A percentile compares a stretch with the other conserved stretches of the same genome.
Conservation (phyloP, 2,329 filamentous ascomycete species). For the Coleophoma eucalyptorum region DNA sequence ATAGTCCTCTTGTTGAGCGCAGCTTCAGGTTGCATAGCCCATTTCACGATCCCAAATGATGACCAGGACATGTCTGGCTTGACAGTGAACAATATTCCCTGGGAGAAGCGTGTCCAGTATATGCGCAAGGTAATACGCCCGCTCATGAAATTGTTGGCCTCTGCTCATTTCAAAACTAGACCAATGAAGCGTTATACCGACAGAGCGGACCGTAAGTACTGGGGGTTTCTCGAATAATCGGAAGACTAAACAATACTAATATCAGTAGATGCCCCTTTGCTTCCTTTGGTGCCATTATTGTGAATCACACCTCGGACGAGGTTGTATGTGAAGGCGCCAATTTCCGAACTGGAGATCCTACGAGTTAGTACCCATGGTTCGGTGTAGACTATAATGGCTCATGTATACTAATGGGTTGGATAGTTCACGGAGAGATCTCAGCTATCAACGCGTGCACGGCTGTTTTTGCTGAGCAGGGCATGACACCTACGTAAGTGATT, state of each 20-base stretch:
- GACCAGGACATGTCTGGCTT: conserved; percentile 10
- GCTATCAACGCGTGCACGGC: neutral
- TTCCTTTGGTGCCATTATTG: neutral
- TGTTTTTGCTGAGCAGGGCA: neutral
- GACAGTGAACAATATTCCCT: conserved; percentile 9
- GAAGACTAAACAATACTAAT: no score
- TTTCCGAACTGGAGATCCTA: conserved; percentile 9
- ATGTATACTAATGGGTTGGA: neutral
- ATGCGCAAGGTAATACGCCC: conserved; percentile 5
- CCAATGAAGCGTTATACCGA: neutral
- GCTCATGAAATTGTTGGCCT: neutral
- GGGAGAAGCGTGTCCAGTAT: conserved; percentile 7
- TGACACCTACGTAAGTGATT: conserved; percentile 8
- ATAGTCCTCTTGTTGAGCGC: no score
- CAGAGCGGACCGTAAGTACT: neutral
- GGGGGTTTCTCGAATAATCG: no score
- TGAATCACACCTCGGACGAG: conserved; percentile 3
- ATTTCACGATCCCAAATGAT: conserved; percentile 7
- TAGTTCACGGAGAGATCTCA: neutral
- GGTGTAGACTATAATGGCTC: neutral
- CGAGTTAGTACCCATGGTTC: neutral
- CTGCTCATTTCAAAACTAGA: neutral
- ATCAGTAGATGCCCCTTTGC: neutral
- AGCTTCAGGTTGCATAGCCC: no score
- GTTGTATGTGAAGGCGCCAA: conserved; percentile 9